These are phyloP conservation scores for Coelastrella sp. DNA, from an alignment of 139 green algal species.

Conservation along the genomic window DNA sequence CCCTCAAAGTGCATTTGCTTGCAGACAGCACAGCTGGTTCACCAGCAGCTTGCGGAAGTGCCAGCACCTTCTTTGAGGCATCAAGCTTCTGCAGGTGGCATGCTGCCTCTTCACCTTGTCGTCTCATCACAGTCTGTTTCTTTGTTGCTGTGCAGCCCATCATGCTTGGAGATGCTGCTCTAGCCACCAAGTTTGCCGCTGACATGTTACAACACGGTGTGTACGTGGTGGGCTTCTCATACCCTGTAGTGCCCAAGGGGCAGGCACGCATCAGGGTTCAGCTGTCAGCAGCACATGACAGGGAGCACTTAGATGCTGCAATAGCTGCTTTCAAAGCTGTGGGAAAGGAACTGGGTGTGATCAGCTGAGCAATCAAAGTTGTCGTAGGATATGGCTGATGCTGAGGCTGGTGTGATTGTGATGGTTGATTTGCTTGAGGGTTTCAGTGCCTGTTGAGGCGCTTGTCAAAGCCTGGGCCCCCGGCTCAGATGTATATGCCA, in stretches of 20 bases:
- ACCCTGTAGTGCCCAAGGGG: constrained; percentile 82
- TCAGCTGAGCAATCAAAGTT: neutral
- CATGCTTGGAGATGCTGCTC: constrained; percentile 76
- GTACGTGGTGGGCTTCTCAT: constrained; percentile 66
- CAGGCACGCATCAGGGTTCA: constrained; percentile 79
- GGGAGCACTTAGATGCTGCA: constrained; percentile 59
- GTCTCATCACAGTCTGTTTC: neutral
- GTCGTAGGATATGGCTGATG: neutral
- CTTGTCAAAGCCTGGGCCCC: no score
- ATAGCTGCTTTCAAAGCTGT: constrained; percentile 55
- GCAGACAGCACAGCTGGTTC: no score
- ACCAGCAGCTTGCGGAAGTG: no score
- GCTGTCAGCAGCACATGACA: constrained; percentile 61
- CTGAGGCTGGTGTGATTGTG: neutral
- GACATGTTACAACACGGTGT: constrained; percentile 68
- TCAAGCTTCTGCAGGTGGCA: no score
- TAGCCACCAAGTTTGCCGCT: constrained; percentile 67
- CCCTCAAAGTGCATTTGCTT: no score
- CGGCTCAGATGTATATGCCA: no score
- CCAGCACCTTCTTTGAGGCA: no score
- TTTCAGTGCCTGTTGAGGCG: no score
- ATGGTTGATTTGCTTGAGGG: no score
- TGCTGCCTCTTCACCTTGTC: no score
- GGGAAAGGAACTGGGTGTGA: constrained; percentile 55
- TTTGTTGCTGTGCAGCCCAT: constrained; percentile 64